Conservation (phyloP, 1,284 basidiomycete genomes). For the Cryptococcus sp. region DNA sequence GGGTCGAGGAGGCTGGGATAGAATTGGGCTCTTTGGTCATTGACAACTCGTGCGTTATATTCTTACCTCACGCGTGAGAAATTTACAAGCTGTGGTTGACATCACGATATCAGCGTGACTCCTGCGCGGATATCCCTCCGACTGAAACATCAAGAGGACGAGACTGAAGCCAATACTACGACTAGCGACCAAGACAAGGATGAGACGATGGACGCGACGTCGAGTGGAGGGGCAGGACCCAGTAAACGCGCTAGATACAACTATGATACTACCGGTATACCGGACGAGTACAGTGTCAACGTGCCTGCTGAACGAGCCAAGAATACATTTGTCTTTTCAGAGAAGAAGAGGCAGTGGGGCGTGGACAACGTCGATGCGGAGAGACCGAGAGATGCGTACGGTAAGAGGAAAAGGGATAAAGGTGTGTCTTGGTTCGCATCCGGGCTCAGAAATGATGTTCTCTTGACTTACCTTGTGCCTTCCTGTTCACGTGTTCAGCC, state of each 20-base stretch:
- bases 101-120: slow-evolving; percentile 9
- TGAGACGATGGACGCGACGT: not conserved
- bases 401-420: slow-evolving; percentile 40
- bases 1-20: slow-evolving; percentile 53
- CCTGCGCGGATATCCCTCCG: slow-evolving; percentile 29
- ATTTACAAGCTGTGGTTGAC: not conserved
- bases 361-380: not conserved
- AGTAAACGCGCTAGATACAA: slow-evolving; percentile 23
- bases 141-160: slow-evolving; percentile 19
- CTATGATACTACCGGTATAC: slow-evolving; percentile 33
- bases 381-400: slow-evolving; percentile 9
- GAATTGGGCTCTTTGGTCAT: slow-evolving; percentile 56
- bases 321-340: slow-evolving; percentile 47
- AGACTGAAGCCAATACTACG: slow-evolving; percentile 2
- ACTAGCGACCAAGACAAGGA: not conserved
- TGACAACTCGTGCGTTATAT: slow-evolving; percentile 50
- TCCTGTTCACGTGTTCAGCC: slow-evolving; percentile 9
- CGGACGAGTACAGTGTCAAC: slow-evolving; percentile 43
- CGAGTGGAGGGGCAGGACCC: not conserved
- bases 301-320: slow-evolving; percentile 37
- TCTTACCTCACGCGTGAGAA: not conserved
- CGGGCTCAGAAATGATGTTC: not conserved
- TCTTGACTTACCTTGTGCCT: not conserved
- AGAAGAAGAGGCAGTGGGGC: slow-evolving; percentile 27
- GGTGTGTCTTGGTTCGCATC: slow-evolving; percentile 25